Percentiles rank a stretch among this genome's conserved stretches.
Conservation (phyloP, 768 basidiomycete genomes). For the Rhodotorula toruloides region DNA sequence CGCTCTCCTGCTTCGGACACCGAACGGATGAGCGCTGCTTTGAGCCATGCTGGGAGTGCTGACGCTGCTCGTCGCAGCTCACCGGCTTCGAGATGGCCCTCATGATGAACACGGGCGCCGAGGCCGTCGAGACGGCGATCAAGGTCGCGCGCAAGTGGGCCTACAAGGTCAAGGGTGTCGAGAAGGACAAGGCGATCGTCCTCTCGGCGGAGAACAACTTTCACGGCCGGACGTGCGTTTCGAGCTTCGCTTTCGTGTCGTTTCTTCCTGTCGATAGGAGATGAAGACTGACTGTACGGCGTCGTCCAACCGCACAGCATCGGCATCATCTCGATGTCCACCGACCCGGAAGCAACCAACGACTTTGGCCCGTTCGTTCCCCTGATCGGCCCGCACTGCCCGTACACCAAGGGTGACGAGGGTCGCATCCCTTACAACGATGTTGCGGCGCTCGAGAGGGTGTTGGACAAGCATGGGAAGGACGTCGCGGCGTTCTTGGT, state of each 20-base stretch:
- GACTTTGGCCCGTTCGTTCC: slow-evolving; percentile 89
- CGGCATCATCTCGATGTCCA: slow-evolving; percentile 66
- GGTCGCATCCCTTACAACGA: slow-evolving; percentile 73
- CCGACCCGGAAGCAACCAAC: slow-evolving; percentile 78
- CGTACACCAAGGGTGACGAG: slow-evolving; percentile 49
- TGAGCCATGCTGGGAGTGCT: neutral
- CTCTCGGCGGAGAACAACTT: slow-evolving; percentile 86
- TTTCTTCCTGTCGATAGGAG: neutral
- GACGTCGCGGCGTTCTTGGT: slow-evolving; percentile 88
- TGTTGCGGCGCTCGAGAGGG: slow-evolving; percentile 74
- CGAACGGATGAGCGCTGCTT: neutral
- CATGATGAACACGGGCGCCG: slow-evolving; percentile 98
- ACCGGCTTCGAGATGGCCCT: slow-evolving; percentile 66
- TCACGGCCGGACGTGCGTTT: slow-evolving; percentile 70
- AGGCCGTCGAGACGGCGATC: slow-evolving; percentile 94
- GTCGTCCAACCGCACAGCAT: slow-evolving; percentile 1
- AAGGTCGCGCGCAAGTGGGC: slow-evolving; percentile 98
- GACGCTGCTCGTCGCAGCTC: slow-evolving; percentile 8
- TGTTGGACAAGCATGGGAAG: slow-evolving; percentile 71
- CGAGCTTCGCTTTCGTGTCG: slow-evolving; percentile 47
- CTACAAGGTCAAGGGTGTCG: slow-evolving; percentile 72
- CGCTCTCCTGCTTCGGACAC: neutral
- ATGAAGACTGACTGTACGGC: too few species aligned
- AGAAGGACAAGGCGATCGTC: slow-evolving; percentile 75
- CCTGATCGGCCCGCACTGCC: slow-evolving; percentile 73